Base-by-base conservation (phyloP, 441 rosid species). In the Populus hybrid region DNA sequence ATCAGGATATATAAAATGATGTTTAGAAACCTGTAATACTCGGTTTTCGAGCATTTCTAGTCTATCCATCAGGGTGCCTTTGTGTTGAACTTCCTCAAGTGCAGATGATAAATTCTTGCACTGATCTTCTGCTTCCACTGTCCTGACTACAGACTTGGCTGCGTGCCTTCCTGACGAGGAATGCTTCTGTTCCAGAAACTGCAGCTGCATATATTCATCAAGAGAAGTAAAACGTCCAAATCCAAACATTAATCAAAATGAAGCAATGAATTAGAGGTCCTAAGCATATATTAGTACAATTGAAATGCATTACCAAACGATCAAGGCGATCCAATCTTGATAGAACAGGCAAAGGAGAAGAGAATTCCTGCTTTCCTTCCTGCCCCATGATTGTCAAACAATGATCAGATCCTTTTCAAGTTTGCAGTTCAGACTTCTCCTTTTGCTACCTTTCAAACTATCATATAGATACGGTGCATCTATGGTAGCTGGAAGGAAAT, bases 301-400 rank as follows among this genome's bases (percentile, higher is more conserved):
- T n/a, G 38, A 28, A 30, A 53, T 26, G 26, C 2, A 53, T 78
- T 76, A 87, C 89, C 87, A 82, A 69, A 65, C 74, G 82, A 64
- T 83, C 83, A 28, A 85, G 85, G 32, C 70, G 85, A 71, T 85
- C 84, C 63, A 85, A 70, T 61, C 87, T 80, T 67, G 81, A 75
- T 30, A 87, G 81, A 46, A 87, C 72, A 12, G 87, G 75, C 28
- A 83, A 77, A 50, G 82, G 23, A 12, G 79, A 61, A 23, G 69
- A 24, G 64, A 50, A 4, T 50, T 36, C 66, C 14, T 42, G 46
- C 61, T 24, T 66, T 70, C 74, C 80, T 73, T 42, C 70, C 66
- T 79, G 68, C 14, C 75, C 76, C 86, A 83, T 80, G 59, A 50
- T 50, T 50, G 59, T 50, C 59, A 50, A 50, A 16, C 6, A 0